These are phyloP conservation scores for Penicillium dipodomyicola DNA, from an alignment of 495 filamentous ascomycete genomes.

Conservation along the genomic window DNA sequence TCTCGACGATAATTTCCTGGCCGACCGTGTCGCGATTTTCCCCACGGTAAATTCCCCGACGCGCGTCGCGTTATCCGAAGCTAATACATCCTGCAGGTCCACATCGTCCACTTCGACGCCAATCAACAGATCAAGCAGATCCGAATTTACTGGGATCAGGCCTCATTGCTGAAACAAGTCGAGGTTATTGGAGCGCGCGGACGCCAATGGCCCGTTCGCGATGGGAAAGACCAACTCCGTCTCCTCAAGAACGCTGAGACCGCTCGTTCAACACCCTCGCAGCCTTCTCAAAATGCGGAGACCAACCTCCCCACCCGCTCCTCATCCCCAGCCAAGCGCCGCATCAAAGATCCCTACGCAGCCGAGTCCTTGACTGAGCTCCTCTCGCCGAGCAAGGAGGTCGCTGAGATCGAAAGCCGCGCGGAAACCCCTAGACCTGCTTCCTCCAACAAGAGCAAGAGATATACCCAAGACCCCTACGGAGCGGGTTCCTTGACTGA, in stretches of 20 bases:
- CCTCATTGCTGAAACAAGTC: constrained; percentile 84
- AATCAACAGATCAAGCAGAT: constrained; percentile 77
- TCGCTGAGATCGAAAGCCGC: constrained; percentile 18
- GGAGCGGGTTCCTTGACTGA: constrained; percentile 26
- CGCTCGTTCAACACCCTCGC: constrained; percentile 17
- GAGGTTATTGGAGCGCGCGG: constrained; percentile 88
- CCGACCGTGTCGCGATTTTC: constrained; percentile 76
- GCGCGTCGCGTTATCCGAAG: constrained; percentile 19
- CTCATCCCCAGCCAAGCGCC: constrained; percentile 46
- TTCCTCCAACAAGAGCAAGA: constrained; percentile 19
- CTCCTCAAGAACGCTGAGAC: constrained; percentile 56
- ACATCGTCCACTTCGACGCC: constrained; percentile 82
- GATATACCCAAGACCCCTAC: constrained; percentile 27
- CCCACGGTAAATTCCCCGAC: constrained; percentile 65
- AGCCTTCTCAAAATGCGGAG: constrained; percentile 13
- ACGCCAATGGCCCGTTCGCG: constrained; percentile 90
- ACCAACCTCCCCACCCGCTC: constrained; percentile 45
- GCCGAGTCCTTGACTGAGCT: constrained; percentile 56
- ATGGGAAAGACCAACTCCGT: constrained; percentile 78
- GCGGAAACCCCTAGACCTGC: not conserved
- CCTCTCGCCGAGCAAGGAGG: constrained; percentile 35
- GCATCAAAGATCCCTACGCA: constrained; percentile 68
- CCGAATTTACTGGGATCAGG: constrained; percentile 93
- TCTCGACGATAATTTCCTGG: constrained; percentile 90
- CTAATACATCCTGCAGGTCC: constrained; percentile 57